phyloP scores from a whole-genome alignment of 352 stramenopile species.

The Phytophthora megakarya region DNA sequence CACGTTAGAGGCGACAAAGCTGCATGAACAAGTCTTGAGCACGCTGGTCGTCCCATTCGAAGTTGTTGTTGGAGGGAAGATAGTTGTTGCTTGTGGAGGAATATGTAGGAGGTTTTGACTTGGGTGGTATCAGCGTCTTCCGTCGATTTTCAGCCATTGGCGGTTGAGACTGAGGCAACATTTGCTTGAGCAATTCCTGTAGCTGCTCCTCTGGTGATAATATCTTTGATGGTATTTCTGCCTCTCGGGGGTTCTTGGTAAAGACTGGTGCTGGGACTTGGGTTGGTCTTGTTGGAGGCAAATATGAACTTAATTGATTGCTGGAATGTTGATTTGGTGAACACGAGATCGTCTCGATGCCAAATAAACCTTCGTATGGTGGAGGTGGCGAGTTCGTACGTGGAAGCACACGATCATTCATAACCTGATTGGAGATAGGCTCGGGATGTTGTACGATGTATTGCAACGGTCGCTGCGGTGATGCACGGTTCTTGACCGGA shows the following conservation, averaged over 20 bases:
- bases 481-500: slow-evolving; percentile 27
- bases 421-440: slow-evolving; percentile 21
- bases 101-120: slow-evolving; percentile 7
- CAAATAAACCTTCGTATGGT: slow-evolving; percentile 67
- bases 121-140: slow-evolving; percentile 16
- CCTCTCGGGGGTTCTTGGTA: background rate
- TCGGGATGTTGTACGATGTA: slow-evolving; percentile 24
- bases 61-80: slow-evolving; percentile 11
- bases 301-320: background rate
- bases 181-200: slow-evolving; percentile 56
- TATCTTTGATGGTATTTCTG: background rate
- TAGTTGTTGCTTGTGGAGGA: background rate
- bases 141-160: slow-evolving; percentile 5
- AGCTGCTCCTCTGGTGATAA: slow-evolving; percentile 55
- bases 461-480: slow-evolving; percentile 22
- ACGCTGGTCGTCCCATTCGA: slow-evolving; percentile 62
- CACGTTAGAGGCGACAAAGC: slow-evolving; percentile 50
- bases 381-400: slow-evolving; percentile 51
- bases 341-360: slow-evolving; percentile 57
- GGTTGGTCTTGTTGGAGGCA: slow-evolving; percentile 10
- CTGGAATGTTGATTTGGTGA: slow-evolving; percentile 13
- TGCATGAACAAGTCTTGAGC: slow-evolving; percentile 70
- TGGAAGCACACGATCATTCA: slow-evolving; percentile 4
- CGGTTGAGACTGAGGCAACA: slow-evolving; percentile 34
- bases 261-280: background rate